Evolutionary conservation across 805 yeast species (phyloP), one percentile per base, ranked within the genome.

Genomic region (Candida piceae): DNA sequence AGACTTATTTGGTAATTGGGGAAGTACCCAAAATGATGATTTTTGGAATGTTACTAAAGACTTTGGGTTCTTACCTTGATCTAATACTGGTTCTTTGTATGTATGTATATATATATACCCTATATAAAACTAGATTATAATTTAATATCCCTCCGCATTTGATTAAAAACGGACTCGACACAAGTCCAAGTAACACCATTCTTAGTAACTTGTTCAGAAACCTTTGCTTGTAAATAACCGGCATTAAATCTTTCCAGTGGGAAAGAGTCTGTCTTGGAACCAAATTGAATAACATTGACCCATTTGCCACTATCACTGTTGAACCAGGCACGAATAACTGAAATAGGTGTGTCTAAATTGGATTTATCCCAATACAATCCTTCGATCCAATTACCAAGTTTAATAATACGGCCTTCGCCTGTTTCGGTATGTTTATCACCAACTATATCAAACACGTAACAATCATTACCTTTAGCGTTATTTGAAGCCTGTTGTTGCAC

Each of bases 331-430:
- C 61, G 43, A 11, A 55, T 34, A 13, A 47, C 42, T 5, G 48
- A 39, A 8, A 54, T 46, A n/a, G 58, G 59, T 8, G 27, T 24
- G 4, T 43, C 47, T 5, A 41, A 48, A 38, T 63, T 41, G 48
- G 22, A 8, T 28, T 47, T 57, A 32, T 52, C 48, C 61, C 61
- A 66, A 3, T 71, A 39, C 1, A 76, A 40, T 0, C 77, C 81
- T 51, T 74, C 78, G 3, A 60, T 49, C 77, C 78, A 76, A 30
- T 65, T 63, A 5, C 78, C 81, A 11, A 73, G 52, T 23, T 61
- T 51, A 5, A 76, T 60, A n/a, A 67, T 47, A 29, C 70, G 60
- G 1, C 81, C 83, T 19, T 63, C 55, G 3, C 45, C 53, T 3
- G 42, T 34, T 0, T 43, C 53, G 4, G 39, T 32, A 5, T 24